phyloP scores from a whole-genome alignment of 305 asterid genomes.

The Ilex paraguariensis region DNA sequence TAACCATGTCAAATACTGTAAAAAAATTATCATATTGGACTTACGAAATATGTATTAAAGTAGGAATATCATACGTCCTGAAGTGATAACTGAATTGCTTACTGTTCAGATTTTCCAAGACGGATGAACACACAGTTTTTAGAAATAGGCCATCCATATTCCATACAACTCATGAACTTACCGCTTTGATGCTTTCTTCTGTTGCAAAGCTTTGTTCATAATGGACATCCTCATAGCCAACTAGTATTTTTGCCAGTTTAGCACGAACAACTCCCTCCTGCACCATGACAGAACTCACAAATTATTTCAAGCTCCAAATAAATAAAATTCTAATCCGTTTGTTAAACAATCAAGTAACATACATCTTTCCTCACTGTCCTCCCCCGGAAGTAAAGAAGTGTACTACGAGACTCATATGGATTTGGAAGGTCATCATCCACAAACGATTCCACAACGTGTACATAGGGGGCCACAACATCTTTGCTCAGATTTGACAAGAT shows the following conservation, averaged over 20 bases:
- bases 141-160: neutral
- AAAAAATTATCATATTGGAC: too few relatives aligned
- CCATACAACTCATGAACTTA: slow-evolving; percentile 38
- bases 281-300: slow-evolving; percentile 22
- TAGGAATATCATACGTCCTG: too few relatives aligned
- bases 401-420: slow-evolving; percentile 68
- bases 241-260: slow-evolving; percentile 43
- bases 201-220: slow-evolving; percentile 72
- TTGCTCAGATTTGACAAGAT: slow-evolving; percentile 62
- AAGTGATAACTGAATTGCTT: neutral
- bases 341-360: slow-evolving; percentile 24
- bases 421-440: slow-evolving; percentile 46
- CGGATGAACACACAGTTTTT: too few relatives aligned
- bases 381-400: slow-evolving; percentile 94
- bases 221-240: slow-evolving; percentile 55
- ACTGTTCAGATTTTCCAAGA: neutral
- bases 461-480: slow-evolving; percentile 94
- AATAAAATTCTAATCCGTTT: neutral
- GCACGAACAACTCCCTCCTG: slow-evolving; percentile 95
- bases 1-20: too few relatives aligned
- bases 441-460: slow-evolving; percentile 73
- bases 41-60: too few relatives aligned
- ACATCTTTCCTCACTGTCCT: slow-evolving; percentile 91
- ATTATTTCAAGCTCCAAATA: slow-evolving; percentile 3
- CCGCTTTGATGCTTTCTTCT: slow-evolving; percentile 80